These are phyloP conservation scores for Sugiyamaella novakii DNA, from an alignment of 1,139 yeast species.

Conservation along the genomic window DNA sequence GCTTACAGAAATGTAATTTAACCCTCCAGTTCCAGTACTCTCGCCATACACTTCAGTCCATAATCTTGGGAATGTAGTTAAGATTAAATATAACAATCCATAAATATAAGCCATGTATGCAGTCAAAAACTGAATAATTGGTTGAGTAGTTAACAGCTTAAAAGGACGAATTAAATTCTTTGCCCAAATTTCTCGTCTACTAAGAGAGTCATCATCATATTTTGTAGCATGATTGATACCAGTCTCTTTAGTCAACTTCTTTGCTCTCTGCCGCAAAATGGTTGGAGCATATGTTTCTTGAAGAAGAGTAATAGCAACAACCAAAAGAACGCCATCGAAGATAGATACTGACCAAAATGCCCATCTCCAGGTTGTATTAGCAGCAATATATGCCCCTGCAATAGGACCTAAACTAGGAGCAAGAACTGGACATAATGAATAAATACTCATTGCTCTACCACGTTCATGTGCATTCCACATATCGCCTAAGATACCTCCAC, in stretches of 20 bases:
- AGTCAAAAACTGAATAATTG: constrained; percentile 63
- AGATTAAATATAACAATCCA: constrained; percentile 61
- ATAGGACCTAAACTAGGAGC: constrained; percentile 68
- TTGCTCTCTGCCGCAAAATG: constrained; percentile 51
- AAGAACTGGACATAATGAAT: constrained; percentile 56
- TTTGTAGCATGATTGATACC: constrained; percentile 58
- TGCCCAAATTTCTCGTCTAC: constrained; percentile 19
- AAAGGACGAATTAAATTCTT: constrained; percentile 54
- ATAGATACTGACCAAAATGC: constrained; percentile 58
- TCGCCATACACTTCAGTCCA: constrained; percentile 52
- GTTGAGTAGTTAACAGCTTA: constrained; percentile 54
- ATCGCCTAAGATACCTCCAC: constrained; percentile 68
- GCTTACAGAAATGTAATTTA: constrained; percentile 57
- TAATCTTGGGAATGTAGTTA: constrained; percentile 58
- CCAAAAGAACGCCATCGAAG: constrained; percentile 52
- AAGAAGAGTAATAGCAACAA: constrained; percentile 47
- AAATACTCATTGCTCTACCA: constrained; percentile 58
- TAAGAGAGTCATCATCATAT: constrained; percentile 45
- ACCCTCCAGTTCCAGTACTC: constrained; percentile 53
- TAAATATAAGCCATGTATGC: constrained; percentile 62
- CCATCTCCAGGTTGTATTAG: constrained; percentile 56
- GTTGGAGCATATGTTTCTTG: constrained; percentile 64
- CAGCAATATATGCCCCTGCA: constrained; percentile 57
- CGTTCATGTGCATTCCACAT: constrained; percentile 55
- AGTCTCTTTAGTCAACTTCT: constrained; percentile 49